These are phyloP conservation scores for Microbotryum scabiosae DNA, from an alignment of 1,284 basidiomycete genomes.

Conservation along the genomic window DNA sequence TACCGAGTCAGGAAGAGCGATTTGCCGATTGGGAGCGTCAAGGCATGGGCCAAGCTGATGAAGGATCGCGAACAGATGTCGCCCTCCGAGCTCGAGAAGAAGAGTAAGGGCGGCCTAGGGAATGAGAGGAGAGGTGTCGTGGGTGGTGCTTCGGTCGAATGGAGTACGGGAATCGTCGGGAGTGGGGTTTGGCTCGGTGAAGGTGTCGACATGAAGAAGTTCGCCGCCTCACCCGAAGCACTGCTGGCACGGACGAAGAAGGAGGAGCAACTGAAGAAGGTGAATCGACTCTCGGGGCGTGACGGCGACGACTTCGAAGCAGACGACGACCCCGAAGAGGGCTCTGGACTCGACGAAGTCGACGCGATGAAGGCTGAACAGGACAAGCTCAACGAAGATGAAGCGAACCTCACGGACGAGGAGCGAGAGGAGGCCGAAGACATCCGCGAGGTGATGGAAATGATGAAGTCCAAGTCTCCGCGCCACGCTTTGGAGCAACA, in stretches of 20 bases:
- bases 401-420: too few species aligned
- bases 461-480: background rate
- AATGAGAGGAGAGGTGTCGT: slow-evolving; percentile 2
- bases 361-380: background rate
- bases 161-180: slow-evolving; percentile 20
- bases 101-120: too few species aligned
- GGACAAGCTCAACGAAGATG: too few species aligned
- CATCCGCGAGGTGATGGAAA: too few species aligned
- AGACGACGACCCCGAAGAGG: background rate
- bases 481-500: slow-evolving; percentile 4
- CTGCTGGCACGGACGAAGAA: background rate
- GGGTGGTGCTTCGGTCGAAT: slow-evolving; percentile 16
- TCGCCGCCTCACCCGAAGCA: background rate
- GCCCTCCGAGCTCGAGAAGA: background rate
- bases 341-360: background rate
- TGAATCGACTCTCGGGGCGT: background rate
- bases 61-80: background rate
- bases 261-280: background rate
- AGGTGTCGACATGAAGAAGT: slow-evolving; percentile 20
- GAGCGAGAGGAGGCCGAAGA: too few species aligned
- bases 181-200: slow-evolving; percentile 15
- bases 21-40: background rate
- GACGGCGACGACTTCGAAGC: background rate
- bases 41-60: background rate
- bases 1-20: background rate